These are phyloP conservation scores for Starmerella geochares DNA, from an alignment of 805 yeast genomes.

Conservation along the genomic window DNA sequence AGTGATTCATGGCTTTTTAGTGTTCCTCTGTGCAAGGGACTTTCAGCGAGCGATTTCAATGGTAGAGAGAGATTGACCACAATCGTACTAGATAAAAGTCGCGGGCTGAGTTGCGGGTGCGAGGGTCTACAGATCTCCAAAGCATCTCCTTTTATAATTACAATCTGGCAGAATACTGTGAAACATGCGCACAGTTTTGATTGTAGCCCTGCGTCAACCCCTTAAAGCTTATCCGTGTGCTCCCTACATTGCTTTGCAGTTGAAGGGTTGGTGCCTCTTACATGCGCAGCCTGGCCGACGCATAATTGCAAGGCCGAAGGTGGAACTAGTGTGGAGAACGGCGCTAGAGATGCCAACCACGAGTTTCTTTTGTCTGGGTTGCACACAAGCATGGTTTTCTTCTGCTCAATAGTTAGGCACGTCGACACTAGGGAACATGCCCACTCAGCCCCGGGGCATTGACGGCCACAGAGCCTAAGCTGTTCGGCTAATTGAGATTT, in stretches of 20 bases:
- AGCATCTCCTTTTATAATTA: background rate
- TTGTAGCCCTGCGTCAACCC: background rate
- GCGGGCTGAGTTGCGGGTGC: background rate
- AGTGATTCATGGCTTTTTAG: slow-evolving; percentile 5
- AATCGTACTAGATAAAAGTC: background rate
- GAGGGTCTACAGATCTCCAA: too few species aligned
- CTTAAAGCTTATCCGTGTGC: background rate
- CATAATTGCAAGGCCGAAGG: too few species aligned
- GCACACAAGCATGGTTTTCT: too few species aligned
- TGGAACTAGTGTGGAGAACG: too few species aligned
- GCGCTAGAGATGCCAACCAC: too few species aligned
- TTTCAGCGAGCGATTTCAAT: background rate
- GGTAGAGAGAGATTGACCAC: background rate
- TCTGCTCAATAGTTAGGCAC: too few species aligned
- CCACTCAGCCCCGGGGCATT: too few species aligned
- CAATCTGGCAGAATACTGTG: background rate
- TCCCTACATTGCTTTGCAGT: background rate
- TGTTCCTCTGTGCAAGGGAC: background rate
- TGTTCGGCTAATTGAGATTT: background rate
- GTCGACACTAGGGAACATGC: too few species aligned
- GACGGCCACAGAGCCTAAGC: too few species aligned
- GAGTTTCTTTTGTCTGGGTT: background rate
- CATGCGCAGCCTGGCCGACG: too few species aligned
- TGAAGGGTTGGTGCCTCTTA: too few species aligned
- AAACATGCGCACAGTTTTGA: background rate